Evolutionary conservation across 495 filamentous ascomycete species (phyloP).

Genomic region (Lasiosphaeria miniovina): DNA sequence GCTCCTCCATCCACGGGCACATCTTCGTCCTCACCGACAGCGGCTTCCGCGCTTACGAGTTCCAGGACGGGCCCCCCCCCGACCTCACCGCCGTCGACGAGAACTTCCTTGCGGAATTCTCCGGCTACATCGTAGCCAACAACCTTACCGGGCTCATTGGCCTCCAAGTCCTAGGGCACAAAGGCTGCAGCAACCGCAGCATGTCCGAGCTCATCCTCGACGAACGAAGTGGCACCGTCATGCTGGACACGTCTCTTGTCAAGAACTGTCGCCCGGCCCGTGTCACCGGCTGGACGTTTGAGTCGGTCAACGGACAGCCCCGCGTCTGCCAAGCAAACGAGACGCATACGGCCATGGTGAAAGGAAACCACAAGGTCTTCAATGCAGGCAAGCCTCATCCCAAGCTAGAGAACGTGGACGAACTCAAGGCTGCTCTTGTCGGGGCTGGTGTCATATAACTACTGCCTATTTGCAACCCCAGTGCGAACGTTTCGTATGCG

Average conservation of each 20-base stretch:
- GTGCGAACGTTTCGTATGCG: too few relatives aligned
- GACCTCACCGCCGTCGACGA: background rate
- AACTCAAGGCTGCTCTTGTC: constrained; percentile 12
- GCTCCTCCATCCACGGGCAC: background rate
- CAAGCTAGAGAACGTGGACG: constrained; percentile 12
- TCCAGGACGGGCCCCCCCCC: background rate
- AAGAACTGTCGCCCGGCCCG: constrained; percentile 3
- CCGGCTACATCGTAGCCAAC: background rate
- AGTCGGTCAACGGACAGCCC: background rate
- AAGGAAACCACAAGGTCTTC: constrained; percentile 15
- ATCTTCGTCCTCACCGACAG: constrained; percentile 2
- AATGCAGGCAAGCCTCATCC: constrained; percentile 12
- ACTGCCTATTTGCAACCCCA: too few relatives aligned
- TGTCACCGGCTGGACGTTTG: constrained; percentile 3
- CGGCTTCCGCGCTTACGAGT: constrained; percentile 1
- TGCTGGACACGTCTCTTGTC: constrained; percentile 13
- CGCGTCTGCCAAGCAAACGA: background rate
- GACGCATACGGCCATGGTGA: constrained; percentile 10
- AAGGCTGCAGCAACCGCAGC: background rate
- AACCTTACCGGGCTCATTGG: background rate
- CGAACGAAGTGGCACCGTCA: constrained; percentile 15
- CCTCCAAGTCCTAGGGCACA: background rate
- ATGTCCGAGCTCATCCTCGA: constrained; percentile 17
- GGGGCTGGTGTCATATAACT: constrained; percentile 4
- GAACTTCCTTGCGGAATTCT: background rate